Base-by-base conservation (phyloP, 1,284 basidiomycete genomes). In the Termitomyces sp. region DNA sequence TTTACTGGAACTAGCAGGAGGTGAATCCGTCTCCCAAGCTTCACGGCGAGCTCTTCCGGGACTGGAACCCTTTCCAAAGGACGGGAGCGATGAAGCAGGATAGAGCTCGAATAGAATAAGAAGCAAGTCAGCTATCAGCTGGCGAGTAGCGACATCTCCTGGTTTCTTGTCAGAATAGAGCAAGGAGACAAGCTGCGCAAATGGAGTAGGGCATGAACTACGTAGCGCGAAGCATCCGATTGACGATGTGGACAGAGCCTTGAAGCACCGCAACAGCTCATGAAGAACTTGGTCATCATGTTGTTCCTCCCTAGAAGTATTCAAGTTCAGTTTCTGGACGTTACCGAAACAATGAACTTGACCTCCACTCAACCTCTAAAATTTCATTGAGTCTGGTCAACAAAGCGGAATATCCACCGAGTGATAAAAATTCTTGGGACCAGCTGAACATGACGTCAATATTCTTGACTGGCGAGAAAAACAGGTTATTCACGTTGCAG, bases 111-210 rank as follows among this genome's bases (percentile, higher is more conserved):
- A 94, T 9, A 95, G 73, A 52, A 89, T 79, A 13, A 88, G 74
- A 41, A 96, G 77, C 13, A 97, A 74, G 56, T 99, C 96, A 50
- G 92, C 74, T 50, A 99, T 93, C 50, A 98, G 80, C 66, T 96
- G 93, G 39, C 95, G 84, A 3, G 92, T 90, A 1, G 84, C 79
- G 2, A 98, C 78, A 52, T 99, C 96, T 40, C 96, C 96, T 0
- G 96, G 96, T 67, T 94, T 95, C 76, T 98, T 98, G 74, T 98
- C 95, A 1, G 93, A 95, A 71, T 92, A 98, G 3, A 99, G 78
- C 2, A 99, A 79, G 2, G 83, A 74, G 12, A 94, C 79, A 8
- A 99, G 78, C 56, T 92, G 88, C 1, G 80, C 76, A 67, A 94
- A 98, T 0, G 97, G 97, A 0, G 85, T 83, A 0, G 95, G 94